A percentile compares a stretch with the other conserved stretches of the same genome.
These are phyloP conservation scores for Mucuna pruriens DNA, from an alignment of 306 rosid species.

Conservation along the genomic window DNA sequence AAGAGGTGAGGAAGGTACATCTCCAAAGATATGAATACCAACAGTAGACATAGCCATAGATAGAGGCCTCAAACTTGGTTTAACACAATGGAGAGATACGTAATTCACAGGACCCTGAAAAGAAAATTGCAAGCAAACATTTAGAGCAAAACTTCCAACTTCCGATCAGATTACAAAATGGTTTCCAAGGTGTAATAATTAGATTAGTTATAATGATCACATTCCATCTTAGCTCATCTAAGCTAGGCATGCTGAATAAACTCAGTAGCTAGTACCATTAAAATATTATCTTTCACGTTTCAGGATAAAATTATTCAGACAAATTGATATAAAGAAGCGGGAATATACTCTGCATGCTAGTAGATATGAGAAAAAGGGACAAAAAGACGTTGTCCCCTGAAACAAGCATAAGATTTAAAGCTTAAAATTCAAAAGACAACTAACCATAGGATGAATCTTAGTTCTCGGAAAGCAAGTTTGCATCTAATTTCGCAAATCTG, in stretches of 20 bases:
- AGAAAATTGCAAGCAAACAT: conserved; percentile 22
- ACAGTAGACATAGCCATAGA: conserved; percentile 87
- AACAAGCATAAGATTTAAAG: conserved; percentile 15
- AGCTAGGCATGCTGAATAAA: neutral
- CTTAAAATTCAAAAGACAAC: neutral
- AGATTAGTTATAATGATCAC: neutral
- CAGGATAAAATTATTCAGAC: conserved; percentile 14
- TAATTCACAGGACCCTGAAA: conserved; percentile 86
- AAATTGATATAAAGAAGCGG: conserved; percentile 2
- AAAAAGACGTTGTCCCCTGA: neutral
- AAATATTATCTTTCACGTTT: conserved; percentile 13
- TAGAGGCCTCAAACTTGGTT: conserved; percentile 83
- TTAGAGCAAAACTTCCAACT: neutral
- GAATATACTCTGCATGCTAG: neutral
- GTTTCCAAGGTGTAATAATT: neutral
- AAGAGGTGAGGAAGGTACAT: conserved; percentile 91
- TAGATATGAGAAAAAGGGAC: neutral
- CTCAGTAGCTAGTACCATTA: neutral
- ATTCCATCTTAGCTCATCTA: neutral
- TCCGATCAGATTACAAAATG: neutral
- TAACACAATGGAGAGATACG: conserved; percentile 69
- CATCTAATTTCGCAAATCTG: conserved; percentile 7
- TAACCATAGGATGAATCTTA: neutral
- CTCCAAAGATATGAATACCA: conserved; percentile 85
- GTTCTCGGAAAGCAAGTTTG: neutral